Percentiles rank a stretch among this genome's conserved stretches.
Conservation (phyloP, 805 yeast species). For the Candida peoriensis region DNA sequence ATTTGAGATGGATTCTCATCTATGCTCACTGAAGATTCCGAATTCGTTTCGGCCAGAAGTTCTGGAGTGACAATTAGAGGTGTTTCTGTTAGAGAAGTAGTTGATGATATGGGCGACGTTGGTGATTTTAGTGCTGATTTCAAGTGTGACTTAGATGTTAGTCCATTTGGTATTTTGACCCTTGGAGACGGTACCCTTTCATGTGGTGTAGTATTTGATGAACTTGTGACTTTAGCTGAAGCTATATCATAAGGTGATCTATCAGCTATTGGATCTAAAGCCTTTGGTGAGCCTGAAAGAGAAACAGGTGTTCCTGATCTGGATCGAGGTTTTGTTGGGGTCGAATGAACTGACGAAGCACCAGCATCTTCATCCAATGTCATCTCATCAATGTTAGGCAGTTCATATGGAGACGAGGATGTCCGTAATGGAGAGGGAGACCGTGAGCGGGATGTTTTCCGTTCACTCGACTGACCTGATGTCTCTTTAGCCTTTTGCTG, state of each 20-base stretch:
- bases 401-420: neutral
- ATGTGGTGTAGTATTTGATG: neutral
- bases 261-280: neutral
- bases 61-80: conserved; percentile 9
- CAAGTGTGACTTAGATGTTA: neutral
- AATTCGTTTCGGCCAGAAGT: conserved; percentile 6
- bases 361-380: no score
- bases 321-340: conserved; percentile 2
- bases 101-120: neutral
- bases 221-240: no score
- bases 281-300: conserved; percentile 2
- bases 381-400: conserved; percentile 15
- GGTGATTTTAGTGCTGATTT: neutral
- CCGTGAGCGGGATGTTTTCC: conserved; percentile 6
- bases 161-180: neutral
- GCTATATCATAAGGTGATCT: no score
- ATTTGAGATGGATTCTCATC: neutral
- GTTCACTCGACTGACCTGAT: no score
- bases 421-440: conserved; percentile 17
- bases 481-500: no score
- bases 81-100: neutral
- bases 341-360: conserved; percentile 1
- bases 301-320: neutral
- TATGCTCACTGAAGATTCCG: conserved; percentile 9
- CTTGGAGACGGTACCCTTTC: neutral